Evolutionary conservation across 1,139 yeast species (phyloP).

Genomic region (Saccharomyces hybrid): DNA sequence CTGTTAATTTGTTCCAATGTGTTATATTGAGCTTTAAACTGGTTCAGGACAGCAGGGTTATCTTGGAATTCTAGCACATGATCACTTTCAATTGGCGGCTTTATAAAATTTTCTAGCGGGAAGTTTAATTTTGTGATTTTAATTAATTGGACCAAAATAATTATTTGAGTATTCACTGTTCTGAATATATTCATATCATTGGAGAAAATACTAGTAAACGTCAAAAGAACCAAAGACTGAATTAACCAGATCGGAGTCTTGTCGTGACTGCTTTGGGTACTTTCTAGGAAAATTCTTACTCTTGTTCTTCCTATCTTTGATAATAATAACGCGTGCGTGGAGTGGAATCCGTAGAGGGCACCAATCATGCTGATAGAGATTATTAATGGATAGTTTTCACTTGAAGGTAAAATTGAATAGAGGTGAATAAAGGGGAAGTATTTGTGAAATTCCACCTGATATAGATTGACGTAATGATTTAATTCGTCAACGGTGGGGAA

Average conservation of each 20-base stretch:
- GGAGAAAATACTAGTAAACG: slow-evolving; percentile 74
- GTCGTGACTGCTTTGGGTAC: slow-evolving; percentile 46
- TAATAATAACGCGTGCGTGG: slow-evolving; percentile 62
- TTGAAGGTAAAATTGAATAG: slow-evolving; percentile 51
- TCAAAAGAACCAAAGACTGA: slow-evolving; percentile 73
- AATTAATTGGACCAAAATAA: slow-evolving; percentile 70
- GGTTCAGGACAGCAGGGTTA: slow-evolving; percentile 31
- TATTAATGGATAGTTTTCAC: slow-evolving; percentile 65
- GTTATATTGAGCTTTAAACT: slow-evolving; percentile 27
- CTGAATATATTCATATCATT: slow-evolving; percentile 67
- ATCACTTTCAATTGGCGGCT: slow-evolving; percentile 46
- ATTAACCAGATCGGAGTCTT: slow-evolving; percentile 82
- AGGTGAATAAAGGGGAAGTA: slow-evolving; percentile 81
- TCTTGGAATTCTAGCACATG: slow-evolving; percentile 30
- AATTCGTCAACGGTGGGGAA: slow-evolving; percentile 73
- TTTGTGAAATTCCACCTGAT: slow-evolving; percentile 65
- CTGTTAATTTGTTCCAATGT: slow-evolving; percentile 35
- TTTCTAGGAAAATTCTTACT: slow-evolving; percentile 68
- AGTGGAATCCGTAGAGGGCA: slow-evolving; percentile 77
- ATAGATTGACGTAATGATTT: slow-evolving; percentile 62
- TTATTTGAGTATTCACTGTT: slow-evolving; percentile 66
- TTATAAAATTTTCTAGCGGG: slow-evolving; percentile 54
- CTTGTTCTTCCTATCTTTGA: slow-evolving; percentile 74
- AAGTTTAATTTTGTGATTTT: slow-evolving; percentile 67
- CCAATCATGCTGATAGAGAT: slow-evolving; percentile 84